Conservation (phyloP, 2,329 filamentous ascomycete species). For the Didymella arachidicola region DNA sequence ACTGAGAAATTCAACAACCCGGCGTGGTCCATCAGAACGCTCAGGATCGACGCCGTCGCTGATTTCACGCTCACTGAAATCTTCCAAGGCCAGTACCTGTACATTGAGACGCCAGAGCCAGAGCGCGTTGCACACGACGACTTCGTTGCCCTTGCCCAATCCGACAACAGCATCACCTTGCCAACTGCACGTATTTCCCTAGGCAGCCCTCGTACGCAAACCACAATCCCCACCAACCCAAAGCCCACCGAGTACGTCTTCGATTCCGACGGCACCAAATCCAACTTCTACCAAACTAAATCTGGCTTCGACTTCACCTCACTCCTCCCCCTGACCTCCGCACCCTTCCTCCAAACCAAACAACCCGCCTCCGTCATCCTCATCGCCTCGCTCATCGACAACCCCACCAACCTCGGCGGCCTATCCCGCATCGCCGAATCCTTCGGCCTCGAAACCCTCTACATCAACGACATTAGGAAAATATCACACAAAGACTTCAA, state of each 20-base stretch:
- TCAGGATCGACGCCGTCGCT: constrained; percentile 52
- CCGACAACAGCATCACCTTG: constrained; percentile 28
- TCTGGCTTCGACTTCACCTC: constrained; percentile 53
- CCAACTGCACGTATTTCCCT: constrained; percentile 45
- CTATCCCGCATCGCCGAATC: constrained; percentile 61
- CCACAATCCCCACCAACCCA: constrained; percentile 2
- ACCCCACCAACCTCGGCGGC: constrained; percentile 60
- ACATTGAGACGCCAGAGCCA: constrained; percentile 53
- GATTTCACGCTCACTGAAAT: constrained; percentile 56
- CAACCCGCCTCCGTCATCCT: constrained; percentile 53
- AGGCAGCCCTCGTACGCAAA: constrained; percentile 28
- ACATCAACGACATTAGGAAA: constrained; percentile 53
- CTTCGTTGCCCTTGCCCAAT: constrained; percentile 48
- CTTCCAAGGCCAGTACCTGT: constrained; percentile 56
- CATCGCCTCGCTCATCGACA: constrained; percentile 60
- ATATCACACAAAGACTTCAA: constrained; percentile 59
- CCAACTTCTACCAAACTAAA: constrained; percentile 60
- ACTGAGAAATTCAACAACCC: constrained; percentile 55
- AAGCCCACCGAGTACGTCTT: constrained; percentile 12
- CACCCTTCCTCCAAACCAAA: constrained; percentile 29
- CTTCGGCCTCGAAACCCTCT: constrained; percentile 58
- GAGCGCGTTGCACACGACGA: constrained; percentile 50
- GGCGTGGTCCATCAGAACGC: constrained; percentile 48
- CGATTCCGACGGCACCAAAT: constrained; percentile 19
- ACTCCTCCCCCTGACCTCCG: constrained; percentile 30